Base-by-base conservation (phyloP, 495 filamentous ascomycete genomes). In the Aspergillus baeticus region DNA sequence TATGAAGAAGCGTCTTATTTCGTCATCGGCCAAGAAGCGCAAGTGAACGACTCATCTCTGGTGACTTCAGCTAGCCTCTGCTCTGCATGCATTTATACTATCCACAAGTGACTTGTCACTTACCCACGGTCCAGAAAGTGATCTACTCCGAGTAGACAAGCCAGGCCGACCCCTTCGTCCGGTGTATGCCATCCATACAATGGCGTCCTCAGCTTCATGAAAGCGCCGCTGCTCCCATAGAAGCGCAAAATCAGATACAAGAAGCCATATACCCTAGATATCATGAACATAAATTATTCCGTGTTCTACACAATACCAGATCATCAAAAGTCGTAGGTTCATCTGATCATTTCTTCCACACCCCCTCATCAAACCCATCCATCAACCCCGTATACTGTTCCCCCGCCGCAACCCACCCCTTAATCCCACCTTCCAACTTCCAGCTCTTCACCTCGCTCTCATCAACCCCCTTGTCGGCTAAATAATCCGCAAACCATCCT, bases 1-100 rank as follows among this genome's bases (percentile, higher is more conserved):
- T 62, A 43, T 92, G 29, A 98, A 98, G 80, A 96, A 96, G 75
- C 63, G 63, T 6, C 66, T 77, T 13, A 66, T 77, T 17, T 66
- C 74, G 45, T 49, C 60, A 1, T 77, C 80, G 14, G 57, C 78
- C 13, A 62, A 69, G 46, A 78, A 75, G 65, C 78, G 76, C 69
- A 77, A 80, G 61, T 77, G 59, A 66, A 22, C 48, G 8, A 45
- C 6, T 15, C 22, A 4, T 45, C 22, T 23, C 3, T 1, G 10
- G 8, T 14, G 21, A n/a, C n/a, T 41, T 14, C 21, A 14, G 5
- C n/a, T 18, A 5, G 13, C 18, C 6, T 43, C 41, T 41, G 20
- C 10, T 43, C 41, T 5, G 41, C 15, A 17, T 41, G n/a, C 37
- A n/a, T 17, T 41, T 17, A 41, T n/a, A 17, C 3, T 10, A 14